phyloP scores from a whole-genome alignment of 208 protist genomes.

The Leishmania braziliensis region DNA sequence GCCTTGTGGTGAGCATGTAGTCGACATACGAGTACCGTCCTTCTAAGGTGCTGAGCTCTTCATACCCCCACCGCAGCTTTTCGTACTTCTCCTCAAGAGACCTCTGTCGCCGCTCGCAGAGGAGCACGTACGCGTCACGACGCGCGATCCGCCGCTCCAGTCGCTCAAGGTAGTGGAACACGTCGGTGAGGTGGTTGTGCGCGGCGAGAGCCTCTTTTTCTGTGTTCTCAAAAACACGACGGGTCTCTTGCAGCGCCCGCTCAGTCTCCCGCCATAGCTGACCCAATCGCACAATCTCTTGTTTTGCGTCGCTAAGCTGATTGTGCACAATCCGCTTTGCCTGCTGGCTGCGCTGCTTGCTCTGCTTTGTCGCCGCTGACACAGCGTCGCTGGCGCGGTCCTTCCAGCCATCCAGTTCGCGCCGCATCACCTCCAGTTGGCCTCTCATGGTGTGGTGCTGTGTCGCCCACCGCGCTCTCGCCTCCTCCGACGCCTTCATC shows the following conservation, averaged over 20 bases:
- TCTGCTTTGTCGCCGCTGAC: conserved; percentile 35
- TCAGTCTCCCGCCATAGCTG: conserved; percentile 90
- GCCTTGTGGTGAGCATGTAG: conserved; percentile 56
- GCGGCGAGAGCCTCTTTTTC: conserved; percentile 76
- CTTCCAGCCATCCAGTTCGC: conserved; percentile 79
- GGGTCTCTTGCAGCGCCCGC: conserved; percentile 74
- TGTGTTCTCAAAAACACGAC: conserved; percentile 73
- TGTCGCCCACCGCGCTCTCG: conserved; percentile 30
- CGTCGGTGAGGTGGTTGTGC: conserved; percentile 79
- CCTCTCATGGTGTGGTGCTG: conserved; percentile 44
- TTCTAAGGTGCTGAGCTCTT: conserved; percentile 69
- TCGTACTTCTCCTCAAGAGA: conserved; percentile 90
- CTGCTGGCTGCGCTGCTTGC: conserved; percentile 24
- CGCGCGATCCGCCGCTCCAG: conserved; percentile 82
- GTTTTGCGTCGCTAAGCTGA: conserved; percentile 55
- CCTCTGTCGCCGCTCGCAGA: conserved; percentile 40
- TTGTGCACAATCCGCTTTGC: conserved; percentile 30
- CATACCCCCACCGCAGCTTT: conserved; percentile 85
- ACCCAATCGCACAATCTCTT: conserved; percentile 62
- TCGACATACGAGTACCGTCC: conserved; percentile 81
- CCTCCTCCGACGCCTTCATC: conserved; percentile 40
- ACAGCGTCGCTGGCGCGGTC: conserved; percentile 42
- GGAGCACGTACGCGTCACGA: conserved; percentile 63
- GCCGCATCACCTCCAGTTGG: conserved; percentile 49
- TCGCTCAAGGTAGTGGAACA: conserved; percentile 83